Evolutionary conservation across 257 asterid genomes (phyloP), one percentile per base, ranked within the genome.

Genomic region (Verbena officinalis): DNA sequence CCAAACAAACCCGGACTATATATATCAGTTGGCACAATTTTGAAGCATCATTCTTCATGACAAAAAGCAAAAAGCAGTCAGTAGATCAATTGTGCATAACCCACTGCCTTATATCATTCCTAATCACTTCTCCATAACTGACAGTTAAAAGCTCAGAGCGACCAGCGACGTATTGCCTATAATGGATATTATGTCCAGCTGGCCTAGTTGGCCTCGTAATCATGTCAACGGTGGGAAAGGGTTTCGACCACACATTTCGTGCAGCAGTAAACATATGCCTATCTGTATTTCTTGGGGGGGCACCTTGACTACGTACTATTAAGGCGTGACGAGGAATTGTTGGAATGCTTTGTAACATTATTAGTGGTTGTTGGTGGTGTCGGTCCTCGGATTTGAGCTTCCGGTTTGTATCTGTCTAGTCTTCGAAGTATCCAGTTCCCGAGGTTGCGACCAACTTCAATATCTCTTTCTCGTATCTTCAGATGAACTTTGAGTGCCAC

Each of bases 381-480:
- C 19, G 70, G 77, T 58, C 78, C 78, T 72, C 85, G 82, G 65
- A 93, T 93, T 67, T 87, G 88, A 55, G 99, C 99, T 4, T 86
- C 78, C 9, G 99, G 99, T 71, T 90, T 93, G 81, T 76, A 71
- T 77, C 44, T 86, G 75, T 93, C 96, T 17, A 93, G 96, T 81
- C 85, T 83, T 13, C 95, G 81, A 39, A 90, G 95, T 61, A 93
- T 80, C 88, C 95, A 49, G 75, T 86, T 93, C 13, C 99, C 97
- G 36, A 93, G 69, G 77, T 80, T 90, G 58, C 89, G 82, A 49
- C 99, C 99, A 59, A 84, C 96, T 77, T 90, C 95, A 60, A 90
- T 81, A 59, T 93, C 97, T 71, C 92, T 87, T 62, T 83, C 89
- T 68, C 87, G 99, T 73, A 93, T 64, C 74, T 62, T 86, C 64